A percentile compares a stretch with the other conserved stretches of the same genome.
Conservation (phyloP, 1,139 yeast genomes). For the Lodderomyces theae region DNA sequence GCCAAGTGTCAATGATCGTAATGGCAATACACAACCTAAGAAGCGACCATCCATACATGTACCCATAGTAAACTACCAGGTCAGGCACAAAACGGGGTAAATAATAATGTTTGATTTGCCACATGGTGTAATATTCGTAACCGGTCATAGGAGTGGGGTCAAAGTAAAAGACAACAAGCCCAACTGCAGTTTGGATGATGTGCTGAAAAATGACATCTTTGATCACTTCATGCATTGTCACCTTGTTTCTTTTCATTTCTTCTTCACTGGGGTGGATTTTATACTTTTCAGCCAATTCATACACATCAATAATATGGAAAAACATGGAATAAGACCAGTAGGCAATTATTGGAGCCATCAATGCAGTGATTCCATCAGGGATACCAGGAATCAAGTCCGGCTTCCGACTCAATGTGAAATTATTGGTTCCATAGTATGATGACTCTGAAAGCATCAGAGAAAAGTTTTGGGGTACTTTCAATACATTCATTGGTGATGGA, state of each 20-base stretch:
- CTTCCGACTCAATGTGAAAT: slow-evolving; percentile 10
- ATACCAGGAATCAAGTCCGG: slow-evolving; percentile 38
- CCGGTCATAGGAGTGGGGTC: slow-evolving; percentile 74
- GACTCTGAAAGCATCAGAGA: slow-evolving; percentile 16
- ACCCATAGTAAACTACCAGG: slow-evolving; percentile 42
- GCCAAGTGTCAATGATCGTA: slow-evolving; percentile 88
- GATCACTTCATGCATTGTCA: slow-evolving; percentile 63
- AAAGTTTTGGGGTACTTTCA: slow-evolving; percentile 12
- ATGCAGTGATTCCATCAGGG: slow-evolving; percentile 72
- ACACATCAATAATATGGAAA: slow-evolving; percentile 73
- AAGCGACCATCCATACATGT: slow-evolving; percentile 60
- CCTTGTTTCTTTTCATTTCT: slow-evolving; percentile 71
- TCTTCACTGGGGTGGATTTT: slow-evolving; percentile 92
- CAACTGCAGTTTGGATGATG: slow-evolving; percentile 71
- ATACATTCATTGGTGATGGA: not conserved
- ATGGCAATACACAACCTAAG: slow-evolving; percentile 62
- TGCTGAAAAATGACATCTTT: slow-evolving; percentile 85
- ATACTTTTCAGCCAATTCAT: slow-evolving; percentile 73
- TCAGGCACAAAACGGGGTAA: slow-evolving; percentile 43
- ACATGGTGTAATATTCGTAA: slow-evolving; percentile 63
- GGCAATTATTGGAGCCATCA: slow-evolving; percentile 71
- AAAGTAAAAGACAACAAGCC: slow-evolving; percentile 48
- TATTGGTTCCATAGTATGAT: slow-evolving; percentile 8
- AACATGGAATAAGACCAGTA: slow-evolving; percentile 78
- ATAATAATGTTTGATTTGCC: slow-evolving; percentile 53